phyloP scores from a whole-genome alignment of 257 asterid species.

The Jaltomata sinuosa region DNA sequence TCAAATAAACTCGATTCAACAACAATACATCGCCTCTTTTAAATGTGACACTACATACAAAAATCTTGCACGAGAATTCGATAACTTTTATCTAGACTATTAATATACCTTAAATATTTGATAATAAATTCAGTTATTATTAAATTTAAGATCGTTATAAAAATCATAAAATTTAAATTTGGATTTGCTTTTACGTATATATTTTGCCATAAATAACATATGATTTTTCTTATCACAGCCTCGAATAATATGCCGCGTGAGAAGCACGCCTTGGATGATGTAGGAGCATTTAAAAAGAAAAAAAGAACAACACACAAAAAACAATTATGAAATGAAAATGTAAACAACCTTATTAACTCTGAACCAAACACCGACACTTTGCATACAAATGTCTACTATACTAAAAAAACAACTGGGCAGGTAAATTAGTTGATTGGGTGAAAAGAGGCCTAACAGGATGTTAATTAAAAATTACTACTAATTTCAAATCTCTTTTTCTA shows the following conservation, averaged over 20 bases:
- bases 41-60: too few species aligned
- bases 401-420: too few species aligned
- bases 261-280: neutral
- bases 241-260: neutral
- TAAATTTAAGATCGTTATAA: too few species aligned
- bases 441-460: neutral
- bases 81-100: too few species aligned
- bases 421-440: neutral
- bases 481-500: neutral
- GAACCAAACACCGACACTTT: slow-evolving; percentile 11
- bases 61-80: too few species aligned
- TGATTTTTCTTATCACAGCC: neutral
- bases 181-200: too few species aligned
- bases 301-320: neutral
- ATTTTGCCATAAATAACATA: neutral
- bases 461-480: neutral
- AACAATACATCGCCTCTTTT: too few species aligned
- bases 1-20: too few species aligned
- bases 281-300: neutral
- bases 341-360: neutral
- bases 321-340: neutral
- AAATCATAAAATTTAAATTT: too few species aligned
- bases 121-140: too few species aligned
- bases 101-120: too few species aligned
- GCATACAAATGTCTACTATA: neutral